These are phyloP conservation scores for Kluyveromyces siamensis DNA, from an alignment of 805 yeast genomes.

Conservation along the genomic window DNA sequence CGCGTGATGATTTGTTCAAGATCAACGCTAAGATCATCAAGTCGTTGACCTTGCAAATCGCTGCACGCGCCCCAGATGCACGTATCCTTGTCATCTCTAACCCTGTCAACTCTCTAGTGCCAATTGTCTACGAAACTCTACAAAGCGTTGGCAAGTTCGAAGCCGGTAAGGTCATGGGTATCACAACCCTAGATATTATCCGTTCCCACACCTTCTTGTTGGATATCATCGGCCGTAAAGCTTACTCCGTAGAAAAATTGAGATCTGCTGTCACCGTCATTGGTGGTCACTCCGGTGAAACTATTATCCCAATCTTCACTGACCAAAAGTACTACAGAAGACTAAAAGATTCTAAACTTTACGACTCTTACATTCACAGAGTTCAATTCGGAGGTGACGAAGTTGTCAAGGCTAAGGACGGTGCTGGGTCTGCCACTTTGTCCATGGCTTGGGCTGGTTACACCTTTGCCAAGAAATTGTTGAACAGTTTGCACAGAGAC, in stretches of 20 bases:
- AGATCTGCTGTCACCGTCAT: slow-evolving; percentile 60
- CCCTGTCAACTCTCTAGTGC: slow-evolving; percentile 81
- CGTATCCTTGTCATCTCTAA: slow-evolving; percentile 61
- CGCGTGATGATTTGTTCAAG: slow-evolving; percentile 77
- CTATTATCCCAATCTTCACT: slow-evolving; percentile 69
- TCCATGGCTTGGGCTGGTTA: slow-evolving; percentile 86
- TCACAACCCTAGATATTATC: slow-evolving; percentile 70
- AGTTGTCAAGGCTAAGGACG: slow-evolving; percentile 77
- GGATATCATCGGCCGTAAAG: slow-evolving; percentile 9
- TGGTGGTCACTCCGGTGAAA: slow-evolving; percentile 82
- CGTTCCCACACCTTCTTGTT: slow-evolving; percentile 65
- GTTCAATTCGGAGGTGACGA: slow-evolving; percentile 86
- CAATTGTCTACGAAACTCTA: slow-evolving; percentile 73
- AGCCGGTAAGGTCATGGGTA: slow-evolving; percentile 75
- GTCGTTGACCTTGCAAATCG: slow-evolving; percentile 63
- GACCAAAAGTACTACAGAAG: slow-evolving; percentile 35
- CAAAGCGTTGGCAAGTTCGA: slow-evolving; percentile 63
- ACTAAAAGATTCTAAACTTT: slow-evolving; percentile 37
- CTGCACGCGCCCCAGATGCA: slow-evolving; percentile 59
- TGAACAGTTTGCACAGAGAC: slow-evolving; percentile 30
- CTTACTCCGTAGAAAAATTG: slow-evolving; percentile 29
- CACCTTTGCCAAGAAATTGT: slow-evolving; percentile 58
- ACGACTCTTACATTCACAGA: slow-evolving; percentile 60
- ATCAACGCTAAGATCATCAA: slow-evolving; percentile 77
- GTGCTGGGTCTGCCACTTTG: slow-evolving; percentile 77